Percentiles rank a stretch among this genome's conserved stretches.
These are phyloP conservation scores for Protea cynaroides DNA, from an alignment of 164 flowering plant genomes.

Conservation along the genomic window DNA sequence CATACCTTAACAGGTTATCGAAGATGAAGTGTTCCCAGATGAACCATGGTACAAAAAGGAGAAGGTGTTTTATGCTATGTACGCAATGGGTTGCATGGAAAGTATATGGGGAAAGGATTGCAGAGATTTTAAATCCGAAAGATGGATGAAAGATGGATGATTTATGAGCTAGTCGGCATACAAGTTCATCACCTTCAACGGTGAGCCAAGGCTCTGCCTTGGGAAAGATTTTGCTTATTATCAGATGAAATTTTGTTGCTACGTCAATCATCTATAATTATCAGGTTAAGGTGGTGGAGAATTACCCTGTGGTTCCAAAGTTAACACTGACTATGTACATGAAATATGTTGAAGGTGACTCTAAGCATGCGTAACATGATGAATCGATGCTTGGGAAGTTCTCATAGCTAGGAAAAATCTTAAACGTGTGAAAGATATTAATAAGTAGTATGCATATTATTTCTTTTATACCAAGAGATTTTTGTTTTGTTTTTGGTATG, in stretches of 20 bases:
- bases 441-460: too few species aligned
- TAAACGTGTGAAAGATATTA: too few species aligned
- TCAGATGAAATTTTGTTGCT: too few species aligned
- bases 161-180: conserved; percentile 85
- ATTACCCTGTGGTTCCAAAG: conserved; percentile 66
- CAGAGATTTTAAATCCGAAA: conserved; percentile 77
- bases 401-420: too few species aligned
- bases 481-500: too few species aligned
- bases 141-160: conserved; percentile 69
- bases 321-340: conserved; percentile 89
- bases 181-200: conserved; percentile 91
- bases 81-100: conserved; percentile 92
- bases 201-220: conserved; percentile 86
- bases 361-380: conserved; percentile 48
- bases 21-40: conserved; percentile 83
- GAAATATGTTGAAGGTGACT: conserved; percentile 77
- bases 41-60: conserved; percentile 68
- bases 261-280: conserved; percentile 66
- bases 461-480: too few species aligned
- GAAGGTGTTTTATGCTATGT: conserved; percentile 82
- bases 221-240: conserved; percentile 92
- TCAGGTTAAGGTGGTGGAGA: conserved; percentile 54
- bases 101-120: conserved; percentile 75
- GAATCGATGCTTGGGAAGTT: too few species aligned
- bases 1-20: conserved; percentile 61